Evolutionary conservation across 2,329 filamentous ascomycete species (phyloP), one percentile per base, ranked within the genome.

Genomic region (Clonostachys solani): DNA sequence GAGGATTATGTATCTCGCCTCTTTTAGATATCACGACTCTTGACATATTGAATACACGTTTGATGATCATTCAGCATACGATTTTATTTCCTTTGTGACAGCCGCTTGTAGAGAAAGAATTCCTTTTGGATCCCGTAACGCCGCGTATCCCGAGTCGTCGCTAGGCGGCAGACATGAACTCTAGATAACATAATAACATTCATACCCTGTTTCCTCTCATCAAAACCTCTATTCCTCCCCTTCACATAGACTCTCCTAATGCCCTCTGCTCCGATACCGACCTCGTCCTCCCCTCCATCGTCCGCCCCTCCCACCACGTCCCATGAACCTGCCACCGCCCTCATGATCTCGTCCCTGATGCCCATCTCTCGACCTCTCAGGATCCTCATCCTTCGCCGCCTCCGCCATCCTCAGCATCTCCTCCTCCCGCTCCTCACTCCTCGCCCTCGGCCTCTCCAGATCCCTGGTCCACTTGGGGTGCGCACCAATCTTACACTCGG

Each of bases 401-500:
- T 68, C 68, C 29, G 66, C 67, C 7, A 72, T 68, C 44, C 50
- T 56, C 37, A 50, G 37, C 17, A 66, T 65, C 18, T 73, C 80
- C 64, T 71, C 79, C 54, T 83, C 81, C 62, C 86, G 78, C 57
- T 83, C 80, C 45, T 81, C 78, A 15, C 78, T 73, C 72, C 86
- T 88, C 53, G 87, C 83, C 33, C 80, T 81, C 8, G 86, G 89
- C 72, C 86, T 87, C 63, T 89, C 86, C 37, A 91, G 71, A 52
- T 92, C 84, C 59, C 81, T 81, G 19, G 84, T 81, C 84, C 89
- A 97, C 50, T 84, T 80, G 4, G 92, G 84, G 66, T 99, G 94
- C 6, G 89, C 86, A 17, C 89, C 89, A 52, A 86, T 81, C 60
- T 83, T 84, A 69, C 94, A 99, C 8, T 73, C 73, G 51, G 74